Percentiles rank a stretch among this genome's conserved stretches.
phyloP scores from a whole-genome alignment of 2,329 filamentous ascomycete genomes.

The Penicillium rolfsii region DNA sequence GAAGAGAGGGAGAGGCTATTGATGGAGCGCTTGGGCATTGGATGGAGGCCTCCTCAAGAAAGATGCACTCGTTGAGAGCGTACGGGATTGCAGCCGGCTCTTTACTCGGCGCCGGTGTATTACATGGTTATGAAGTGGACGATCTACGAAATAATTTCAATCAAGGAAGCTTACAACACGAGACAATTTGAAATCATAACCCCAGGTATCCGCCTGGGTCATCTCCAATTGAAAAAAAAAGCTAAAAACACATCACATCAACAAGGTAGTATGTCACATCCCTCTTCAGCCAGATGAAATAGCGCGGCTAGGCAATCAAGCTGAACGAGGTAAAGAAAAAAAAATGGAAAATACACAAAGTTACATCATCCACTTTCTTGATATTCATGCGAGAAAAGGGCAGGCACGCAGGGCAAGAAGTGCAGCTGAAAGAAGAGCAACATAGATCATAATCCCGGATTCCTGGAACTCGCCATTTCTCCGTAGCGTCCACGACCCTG shows the following conservation, averaged over 20 bases:
- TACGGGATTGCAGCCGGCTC: neutral
- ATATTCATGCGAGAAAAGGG: slow-evolving; percentile 20
- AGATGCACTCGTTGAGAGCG: slow-evolving; percentile 58
- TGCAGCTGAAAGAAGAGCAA: slow-evolving; percentile 18
- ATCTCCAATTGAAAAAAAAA: slow-evolving; percentile 25
- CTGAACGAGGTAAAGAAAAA: slow-evolving; percentile 21
- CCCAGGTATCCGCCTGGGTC: slow-evolving; percentile 4
- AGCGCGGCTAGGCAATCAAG: slow-evolving; percentile 21
- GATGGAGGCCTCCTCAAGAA: slow-evolving; percentile 67
- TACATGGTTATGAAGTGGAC: neutral
- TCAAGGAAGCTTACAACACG: neutral
- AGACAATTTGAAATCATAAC: neutral
- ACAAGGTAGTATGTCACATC: slow-evolving; percentile 28
- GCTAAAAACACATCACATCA: slow-evolving; percentile 26
- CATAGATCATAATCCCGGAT: slow-evolving; percentile 35
- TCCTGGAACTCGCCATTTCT: slow-evolving; percentile 77
- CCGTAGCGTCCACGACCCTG: slow-evolving; percentile 88
- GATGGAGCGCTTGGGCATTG: slow-evolving; percentile 74
- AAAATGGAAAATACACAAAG: slow-evolving; percentile 22
- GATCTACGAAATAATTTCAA: neutral
- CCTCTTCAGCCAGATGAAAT: slow-evolving; percentile 17
- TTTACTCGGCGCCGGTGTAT: too few species aligned
- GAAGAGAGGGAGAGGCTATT: slow-evolving; percentile 77
- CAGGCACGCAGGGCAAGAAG: slow-evolving; percentile 15
- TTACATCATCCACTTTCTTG: slow-evolving; percentile 23